These are phyloP conservation scores for Pseudopithomyces chartarum DNA, from an alignment of 2,329 filamentous ascomycete genomes.

Conservation along the genomic window DNA sequence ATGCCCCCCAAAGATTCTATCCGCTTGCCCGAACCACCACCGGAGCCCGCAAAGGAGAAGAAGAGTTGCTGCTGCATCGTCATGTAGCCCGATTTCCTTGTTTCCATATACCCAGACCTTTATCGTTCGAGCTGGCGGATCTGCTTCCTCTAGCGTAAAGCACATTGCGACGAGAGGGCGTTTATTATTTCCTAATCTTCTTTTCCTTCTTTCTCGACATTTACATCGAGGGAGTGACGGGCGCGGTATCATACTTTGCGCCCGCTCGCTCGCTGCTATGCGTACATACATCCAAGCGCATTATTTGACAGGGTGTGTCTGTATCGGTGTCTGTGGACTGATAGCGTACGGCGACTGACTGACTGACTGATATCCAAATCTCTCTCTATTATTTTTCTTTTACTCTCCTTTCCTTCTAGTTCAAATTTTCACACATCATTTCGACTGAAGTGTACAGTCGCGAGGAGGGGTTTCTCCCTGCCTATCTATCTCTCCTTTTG, in stretches of 20 bases:
- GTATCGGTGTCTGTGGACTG: background rate
- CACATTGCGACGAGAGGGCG: background rate
- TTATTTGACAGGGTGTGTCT: background rate
- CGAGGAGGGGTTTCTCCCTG: no score
- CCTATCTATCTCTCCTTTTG: no score
- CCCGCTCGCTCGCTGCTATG: background rate
- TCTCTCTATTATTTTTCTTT: background rate
- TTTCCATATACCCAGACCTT: conserved; percentile 34
- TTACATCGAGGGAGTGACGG: no score
- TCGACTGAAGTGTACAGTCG: no score
- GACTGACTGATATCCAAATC: background rate
- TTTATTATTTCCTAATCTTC: conserved; percentile 25
- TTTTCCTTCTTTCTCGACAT: no score
- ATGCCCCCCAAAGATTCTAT: conserved; percentile 40
- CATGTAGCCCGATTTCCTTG: conserved; percentile 59
- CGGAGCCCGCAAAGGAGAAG: conserved; percentile 63
- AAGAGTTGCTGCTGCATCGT: conserved; percentile 75
- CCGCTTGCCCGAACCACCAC: conserved; percentile 59
- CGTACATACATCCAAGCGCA: background rate
- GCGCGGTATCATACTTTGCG: background rate
- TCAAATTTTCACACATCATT: background rate
- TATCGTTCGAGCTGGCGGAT: conserved; percentile 6
- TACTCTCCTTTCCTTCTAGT: background rate
- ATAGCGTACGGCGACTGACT: conserved; percentile 5
- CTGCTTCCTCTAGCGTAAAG: conserved; percentile 7